Evolutionary conservation across 176 grass and related monocot genomes (phyloP).

Genomic region (Stipa capillata): DNA sequence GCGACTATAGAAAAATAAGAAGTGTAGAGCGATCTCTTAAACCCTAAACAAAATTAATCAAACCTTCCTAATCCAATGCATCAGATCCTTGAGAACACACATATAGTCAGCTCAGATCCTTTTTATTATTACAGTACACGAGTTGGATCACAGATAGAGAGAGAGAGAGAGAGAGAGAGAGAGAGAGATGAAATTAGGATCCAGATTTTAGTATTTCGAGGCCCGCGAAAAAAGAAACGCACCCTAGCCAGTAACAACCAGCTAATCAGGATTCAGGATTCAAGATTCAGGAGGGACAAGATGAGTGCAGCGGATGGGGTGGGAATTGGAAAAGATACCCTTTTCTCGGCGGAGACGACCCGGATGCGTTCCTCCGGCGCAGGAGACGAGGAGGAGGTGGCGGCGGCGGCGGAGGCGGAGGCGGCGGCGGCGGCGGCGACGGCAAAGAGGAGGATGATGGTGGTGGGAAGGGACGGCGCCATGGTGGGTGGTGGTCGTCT

Average conservation of each 20-base stretch:
- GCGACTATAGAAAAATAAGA: background rate
- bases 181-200: background rate
- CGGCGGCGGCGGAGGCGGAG: background rate
- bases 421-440: background rate
- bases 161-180: background rate
- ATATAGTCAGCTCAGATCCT: background rate
- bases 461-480: background rate
- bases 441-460: background rate
- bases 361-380: slow-evolving; percentile 31
- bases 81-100: background rate
- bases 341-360: slow-evolving; percentile 44
- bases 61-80: background rate
- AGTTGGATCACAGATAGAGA: background rate
- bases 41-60: background rate
- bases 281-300: too few species aligned
- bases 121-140: background rate
- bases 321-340: slow-evolving; percentile 2
- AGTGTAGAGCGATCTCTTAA: background rate
- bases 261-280: background rate
- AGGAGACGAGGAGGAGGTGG: background rate
- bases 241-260: background rate
- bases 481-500: slow-evolving; percentile 5
- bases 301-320: background rate
- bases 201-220: background rate
- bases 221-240: background rate